Base-by-base conservation (phyloP, 352 stramenopile species). In the Phytophthora chlamydospora region DNA sequence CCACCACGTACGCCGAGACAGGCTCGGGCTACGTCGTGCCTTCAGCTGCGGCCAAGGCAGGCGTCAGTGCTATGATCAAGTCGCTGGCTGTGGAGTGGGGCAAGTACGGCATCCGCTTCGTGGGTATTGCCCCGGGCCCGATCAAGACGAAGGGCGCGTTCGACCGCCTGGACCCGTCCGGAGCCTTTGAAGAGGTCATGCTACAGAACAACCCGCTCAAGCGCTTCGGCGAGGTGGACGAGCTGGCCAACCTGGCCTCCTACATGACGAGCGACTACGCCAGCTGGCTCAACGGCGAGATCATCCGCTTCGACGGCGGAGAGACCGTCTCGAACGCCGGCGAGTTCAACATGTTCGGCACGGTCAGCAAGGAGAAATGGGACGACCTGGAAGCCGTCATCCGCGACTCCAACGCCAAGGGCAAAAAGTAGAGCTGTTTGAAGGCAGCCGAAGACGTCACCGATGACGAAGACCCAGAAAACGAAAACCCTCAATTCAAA, bases 1-100 rank as follows among this genome's bases (percentile, higher is more conserved):
- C 89, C 34, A 97, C 96, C 50, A 98, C 91, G 16, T 92, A 98
- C 68, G 93, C 97, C 45, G 93, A 98, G 76, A 94, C 90, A 8
- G 91, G 90, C 27, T 98, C 96, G 12, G 94, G 90, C 54, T 98
- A 94, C 75, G 96, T 99, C 66, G 90, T 93, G 16, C 97, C 98
- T 21, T 97, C 97, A 0, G 95, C 89, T 41, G 95, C 96, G 7
- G 96, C 97, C 14, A 99, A 99, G 75, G 90, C 91, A 49, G 96
- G 92, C n/a, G 93, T 99, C 33, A 91, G 80, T 36, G 95, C 88
- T 12, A 86, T 99, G 66, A 98, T 97, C 36, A 94, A 97, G 73
- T 97, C 83, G 62, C 82, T 99, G 17, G 96, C 91, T 17, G 81
- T 98, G 27, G 97, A 99, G 80, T 99, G 97, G 97, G 96, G 96